Evolutionary conservation across 2,329 filamentous ascomycete species (phyloP).

Genomic region (Coleophoma cylindrospora): DNA sequence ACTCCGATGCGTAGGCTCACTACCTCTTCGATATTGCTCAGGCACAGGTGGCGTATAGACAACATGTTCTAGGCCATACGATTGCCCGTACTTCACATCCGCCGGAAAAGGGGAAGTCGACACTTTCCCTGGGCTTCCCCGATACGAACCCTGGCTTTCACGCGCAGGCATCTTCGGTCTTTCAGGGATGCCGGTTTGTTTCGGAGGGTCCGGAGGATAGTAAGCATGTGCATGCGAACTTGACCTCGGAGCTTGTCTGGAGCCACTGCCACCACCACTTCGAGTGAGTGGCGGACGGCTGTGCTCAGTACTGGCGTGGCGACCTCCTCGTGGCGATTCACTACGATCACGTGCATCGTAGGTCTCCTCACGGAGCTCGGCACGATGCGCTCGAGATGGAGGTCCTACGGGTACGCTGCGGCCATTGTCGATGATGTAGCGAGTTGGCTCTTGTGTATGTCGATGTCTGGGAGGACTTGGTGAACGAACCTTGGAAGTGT

Average conservation of each 20-base stretch:
- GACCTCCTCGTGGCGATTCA: constrained; percentile 14
- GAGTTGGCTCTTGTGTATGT: constrained; percentile 11
- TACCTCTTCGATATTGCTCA: neutral
- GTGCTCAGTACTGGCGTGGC: constrained; percentile 4
- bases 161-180: constrained; percentile 13
- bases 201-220: constrained; percentile 10
- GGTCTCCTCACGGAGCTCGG: constrained; percentile 11
- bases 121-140: neutral
- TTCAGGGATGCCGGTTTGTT: constrained; percentile 9
- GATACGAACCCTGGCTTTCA: constrained; percentile 5
- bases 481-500: constrained; percentile 7
- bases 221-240: constrained; percentile 10
- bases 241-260: constrained; percentile 4
- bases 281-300: constrained; percentile 9
- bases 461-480: constrained; percentile 10
- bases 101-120: neutral
- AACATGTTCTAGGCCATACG: neutral
- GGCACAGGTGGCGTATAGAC: neutral
- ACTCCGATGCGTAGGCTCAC: neutral
- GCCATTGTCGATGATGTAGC: constrained; percentile 19
- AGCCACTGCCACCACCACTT: neutral
- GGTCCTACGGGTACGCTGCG: constrained; percentile 12
- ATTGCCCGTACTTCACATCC: neutral
- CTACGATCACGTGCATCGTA: constrained; percentile 16
- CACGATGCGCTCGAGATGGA: constrained; percentile 10